phyloP scores from a whole-genome alignment of 2,329 filamentous ascomycete species.

The Lachnellula hyalina region DNA sequence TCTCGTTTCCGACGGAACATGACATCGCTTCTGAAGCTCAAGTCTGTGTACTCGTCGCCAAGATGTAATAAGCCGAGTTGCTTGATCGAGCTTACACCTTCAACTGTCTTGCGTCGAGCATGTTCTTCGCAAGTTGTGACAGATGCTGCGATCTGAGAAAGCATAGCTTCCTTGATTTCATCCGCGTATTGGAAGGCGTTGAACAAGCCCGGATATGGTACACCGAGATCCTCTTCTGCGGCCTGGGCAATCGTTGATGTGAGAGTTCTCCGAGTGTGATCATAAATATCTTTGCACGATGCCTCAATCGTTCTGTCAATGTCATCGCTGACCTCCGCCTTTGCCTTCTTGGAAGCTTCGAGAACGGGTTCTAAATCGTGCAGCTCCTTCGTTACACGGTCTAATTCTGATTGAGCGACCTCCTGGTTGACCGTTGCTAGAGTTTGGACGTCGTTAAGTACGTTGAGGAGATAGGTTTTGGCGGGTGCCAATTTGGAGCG shows the following conservation, averaged over 20 bases:
- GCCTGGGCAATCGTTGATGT: conserved; percentile 70
- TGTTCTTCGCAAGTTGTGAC: conserved; percentile 79
- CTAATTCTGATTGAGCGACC: conserved; percentile 77
- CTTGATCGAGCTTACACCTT: conserved; percentile 82
- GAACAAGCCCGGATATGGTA: conserved; percentile 82
- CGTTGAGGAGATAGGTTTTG: conserved; percentile 90
- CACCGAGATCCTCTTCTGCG: conserved; percentile 71
- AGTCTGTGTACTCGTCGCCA: conserved; percentile 77
- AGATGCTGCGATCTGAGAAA: conserved; percentile 76
- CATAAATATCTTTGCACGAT: conserved; percentile 80
- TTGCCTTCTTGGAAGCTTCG: conserved; percentile 76
- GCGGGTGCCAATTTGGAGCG: conserved; percentile 93
- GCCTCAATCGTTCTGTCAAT: conserved; percentile 79
- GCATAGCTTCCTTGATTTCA: conserved; percentile 85
- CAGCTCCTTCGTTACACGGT: conserved; percentile 76
- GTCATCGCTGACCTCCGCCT: conserved; percentile 71
- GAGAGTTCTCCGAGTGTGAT: conserved; percentile 71
- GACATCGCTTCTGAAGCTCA: conserved; percentile 83
- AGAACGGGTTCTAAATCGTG: conserved; percentile 78
- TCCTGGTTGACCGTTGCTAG: conserved; percentile 84
- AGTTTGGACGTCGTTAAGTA: conserved; percentile 78
- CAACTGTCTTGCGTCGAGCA: conserved; percentile 70
- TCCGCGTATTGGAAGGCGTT: conserved; percentile 89
- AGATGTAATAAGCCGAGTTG: conserved; percentile 83
- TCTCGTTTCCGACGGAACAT: conserved; percentile 90